phyloP scores from a whole-genome alignment of 2,329 filamentous ascomycete genomes.

The Fusarium burgessii region DNA sequence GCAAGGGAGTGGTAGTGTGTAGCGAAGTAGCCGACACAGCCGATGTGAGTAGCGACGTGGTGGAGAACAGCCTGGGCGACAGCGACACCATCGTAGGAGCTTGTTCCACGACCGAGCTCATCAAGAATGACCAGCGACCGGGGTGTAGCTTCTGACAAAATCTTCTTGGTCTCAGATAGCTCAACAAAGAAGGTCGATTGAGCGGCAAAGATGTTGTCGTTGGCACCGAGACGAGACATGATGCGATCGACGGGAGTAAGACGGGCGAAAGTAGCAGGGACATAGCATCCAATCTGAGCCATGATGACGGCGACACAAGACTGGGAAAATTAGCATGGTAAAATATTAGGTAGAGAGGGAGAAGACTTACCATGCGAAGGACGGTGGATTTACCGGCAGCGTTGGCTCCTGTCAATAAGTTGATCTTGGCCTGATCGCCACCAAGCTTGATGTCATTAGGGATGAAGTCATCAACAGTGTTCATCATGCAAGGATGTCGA shows the following conservation, averaged over 20 bases:
- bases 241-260: conserved; percentile 95
- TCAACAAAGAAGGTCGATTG: conserved; percentile 99
- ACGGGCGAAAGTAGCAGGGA: conserved; percentile 84
- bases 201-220: conserved; percentile 98
- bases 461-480: conserved; percentile 92
- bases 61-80: conserved; percentile 98
- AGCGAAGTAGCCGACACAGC: conserved; percentile 95
- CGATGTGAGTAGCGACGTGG: conserved; percentile 92
- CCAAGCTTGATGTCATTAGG: conserved; percentile 93
- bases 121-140: conserved; percentile 96
- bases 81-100: conserved; percentile 94
- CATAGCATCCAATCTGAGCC: conserved; percentile 94
- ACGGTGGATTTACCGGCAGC: conserved; percentile 98
- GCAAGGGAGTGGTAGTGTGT: conserved; percentile 97
- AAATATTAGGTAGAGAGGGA: neutral
- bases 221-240: conserved; percentile 97
- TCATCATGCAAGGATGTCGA: conserved; percentile 93
- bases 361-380: conserved; percentile 81
- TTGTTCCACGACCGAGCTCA: conserved; percentile 93
- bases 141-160: conserved; percentile 91
- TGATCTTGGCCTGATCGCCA: conserved; percentile 84
- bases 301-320: conserved; percentile 97
- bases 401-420: conserved; percentile 93
- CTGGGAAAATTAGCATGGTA: conserved; percentile 54
- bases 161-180: conserved; percentile 97